Evolutionary conservation across 306 rosid genomes (phyloP), one percentile per base, ranked within the genome.

Genomic region (Vachellia pachyceras): DNA sequence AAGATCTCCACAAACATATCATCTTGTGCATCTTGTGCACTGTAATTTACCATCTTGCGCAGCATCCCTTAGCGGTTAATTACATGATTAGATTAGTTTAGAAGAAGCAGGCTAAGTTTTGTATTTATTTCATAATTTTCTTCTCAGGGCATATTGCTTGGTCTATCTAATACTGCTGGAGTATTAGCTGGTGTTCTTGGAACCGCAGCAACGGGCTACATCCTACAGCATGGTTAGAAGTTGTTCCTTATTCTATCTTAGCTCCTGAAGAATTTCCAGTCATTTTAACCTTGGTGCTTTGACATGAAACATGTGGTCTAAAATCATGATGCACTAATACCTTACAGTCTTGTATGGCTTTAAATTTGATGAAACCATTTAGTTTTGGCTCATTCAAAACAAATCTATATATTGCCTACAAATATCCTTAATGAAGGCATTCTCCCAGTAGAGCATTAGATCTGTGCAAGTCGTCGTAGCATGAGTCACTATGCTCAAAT

Each of bases 181-280:
- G 99, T 95, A 75, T 84, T 95, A 22, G 99, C 99, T 17, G 99
- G 98, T 20, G 99, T 95, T n/a, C 85, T 95, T 23, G 99, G 99
- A 81, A 95, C 99, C 0, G 99, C 97, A 14, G 94, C 98, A 58
- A 95, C 99, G 5, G 98, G 99, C 47, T 95, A 95, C 91, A 95
- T 95, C 81, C 88, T 95, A 63, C 98, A 93, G 70, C 97, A 93
- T 75, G 98, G 96, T 95, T 79, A 82, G 95, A 75, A 35, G 72
- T 69, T 77, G 39, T 83, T 55, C 42, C 23, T 66, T 83, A 12
- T 45, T 25, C 25, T 39, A 78, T 61, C 52, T 71, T 46, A 45
- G 74, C 63, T 47, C 58, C 47, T 58, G 42, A 58, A 65, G 68
- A 76, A 23, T 14, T 39, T 25, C 23, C 71, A 5, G 46, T 57